Evolutionary conservation across 2,329 filamentous ascomycete genomes (phyloP), one percentile per base, ranked within the genome.

Genomic region (Colletotrichum trifolii): DNA sequence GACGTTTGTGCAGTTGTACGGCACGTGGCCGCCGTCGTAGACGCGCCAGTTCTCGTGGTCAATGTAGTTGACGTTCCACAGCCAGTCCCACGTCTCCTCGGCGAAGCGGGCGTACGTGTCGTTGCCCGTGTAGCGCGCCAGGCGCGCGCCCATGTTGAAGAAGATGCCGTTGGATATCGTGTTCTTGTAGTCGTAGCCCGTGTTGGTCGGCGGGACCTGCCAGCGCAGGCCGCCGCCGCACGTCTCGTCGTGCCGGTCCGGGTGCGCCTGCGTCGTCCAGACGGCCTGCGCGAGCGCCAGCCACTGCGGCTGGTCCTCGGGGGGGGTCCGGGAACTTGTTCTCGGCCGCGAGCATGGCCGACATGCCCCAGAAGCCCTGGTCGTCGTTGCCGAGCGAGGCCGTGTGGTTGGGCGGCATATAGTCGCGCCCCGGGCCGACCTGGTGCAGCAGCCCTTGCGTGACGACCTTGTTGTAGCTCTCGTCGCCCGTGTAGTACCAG

Each of bases 181-280:
- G 76, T 89, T 89, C 75, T 89, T 96, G 82, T 94, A 94, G 72
- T 89, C 83, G 75, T 92, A 95, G 39, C 92, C 92, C 49, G 82
- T 84, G 74, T 94, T 93, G 70, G 90, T 88, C 6, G 85, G 81
- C 69, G 89, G 92, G 66, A 95, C 91, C 79, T 95, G 92, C 91
- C 91, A 93, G 70, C 90, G 84, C 67, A 94, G 76, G 17, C 91
- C 92, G 17, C 75, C 75, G 62, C 85, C 87, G 15, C 81, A 82
- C 0, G 76, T 76, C 1, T 79, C 75, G 8, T 82, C 82, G 71
- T 92, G 88, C 79, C 90, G 90, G 49, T 87, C 83, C 2, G 80
- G 77, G 17, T 72, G 74, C 2, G 83, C 85, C 55, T 83, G 79
- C 1, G 83, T 83, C 70, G 89, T 88, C 71, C 87, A 94, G 15